Conservation (phyloP, 768 basidiomycete species). For the Sistotremastrum suecicum region DNA sequence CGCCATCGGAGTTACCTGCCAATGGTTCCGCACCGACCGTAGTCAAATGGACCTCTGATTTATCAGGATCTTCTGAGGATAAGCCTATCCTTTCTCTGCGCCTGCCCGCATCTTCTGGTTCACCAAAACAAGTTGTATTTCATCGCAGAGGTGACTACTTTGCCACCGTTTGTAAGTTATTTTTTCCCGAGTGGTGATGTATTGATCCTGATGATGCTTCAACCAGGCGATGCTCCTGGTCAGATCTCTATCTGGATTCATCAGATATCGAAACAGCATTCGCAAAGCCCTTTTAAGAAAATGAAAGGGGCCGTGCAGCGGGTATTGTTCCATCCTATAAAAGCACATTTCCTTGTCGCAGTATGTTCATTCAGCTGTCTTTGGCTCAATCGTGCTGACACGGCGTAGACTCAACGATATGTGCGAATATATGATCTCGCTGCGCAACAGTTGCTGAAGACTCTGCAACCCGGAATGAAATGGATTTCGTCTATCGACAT, state of each 20-base stretch:
- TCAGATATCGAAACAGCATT: conserved; percentile 84
- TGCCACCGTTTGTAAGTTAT: conserved; percentile 77
- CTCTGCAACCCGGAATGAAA: conserved; percentile 84
- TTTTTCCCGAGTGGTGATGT: not conserved
- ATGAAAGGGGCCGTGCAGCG: conserved; percentile 82
- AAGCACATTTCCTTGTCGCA: conserved; percentile 96
- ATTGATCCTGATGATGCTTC: conserved; percentile 4
- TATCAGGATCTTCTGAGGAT: conserved; percentile 36
- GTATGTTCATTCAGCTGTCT: conserved; percentile 32
- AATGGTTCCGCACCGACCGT: conserved; percentile 40
- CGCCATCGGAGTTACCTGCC: conserved; percentile 50
- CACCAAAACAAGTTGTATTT: conserved; percentile 76
- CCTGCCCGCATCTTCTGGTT: conserved; percentile 51
- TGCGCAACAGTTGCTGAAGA: conserved; percentile 86
- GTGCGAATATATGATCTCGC: conserved; percentile 90
- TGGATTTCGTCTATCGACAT: conserved; percentile 98
- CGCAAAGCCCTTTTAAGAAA: conserved; percentile 96
- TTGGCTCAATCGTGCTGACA: not conserved
- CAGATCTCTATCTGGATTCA: conserved; percentile 92
- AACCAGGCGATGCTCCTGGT: conserved; percentile 44
- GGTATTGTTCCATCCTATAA: conserved; percentile 87
- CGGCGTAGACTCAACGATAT: conserved; percentile 80
- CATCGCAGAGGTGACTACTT: conserved; percentile 93
- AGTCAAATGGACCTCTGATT: conserved; percentile 53
- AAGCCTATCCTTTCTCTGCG: conserved; percentile 44